Evolutionary conservation across 1,284 basidiomycete genomes (phyloP).

Genomic region (Ganoderma sp.): DNA sequence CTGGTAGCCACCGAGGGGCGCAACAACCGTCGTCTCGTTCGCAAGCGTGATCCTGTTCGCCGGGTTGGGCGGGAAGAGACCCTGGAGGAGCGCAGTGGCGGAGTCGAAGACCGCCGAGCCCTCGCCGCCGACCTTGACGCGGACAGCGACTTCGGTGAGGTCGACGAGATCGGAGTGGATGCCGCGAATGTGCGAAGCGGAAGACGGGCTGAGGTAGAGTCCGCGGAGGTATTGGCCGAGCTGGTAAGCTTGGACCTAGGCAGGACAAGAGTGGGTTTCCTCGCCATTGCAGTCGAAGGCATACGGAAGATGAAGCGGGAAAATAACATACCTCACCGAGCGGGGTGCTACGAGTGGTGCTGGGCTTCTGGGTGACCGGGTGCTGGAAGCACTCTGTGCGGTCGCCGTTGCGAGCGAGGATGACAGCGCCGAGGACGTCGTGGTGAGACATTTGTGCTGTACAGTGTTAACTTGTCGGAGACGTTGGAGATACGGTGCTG

Average conservation of each 20-base stretch:
- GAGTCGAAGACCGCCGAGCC: slow-evolving; percentile 86
- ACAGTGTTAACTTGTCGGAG: neutral
- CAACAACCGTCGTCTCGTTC: slow-evolving; percentile 74
- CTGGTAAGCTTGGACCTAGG: slow-evolving; percentile 73
- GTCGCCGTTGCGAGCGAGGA: slow-evolving; percentile 87
- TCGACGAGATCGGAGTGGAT: slow-evolving; percentile 72
- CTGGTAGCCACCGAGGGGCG: slow-evolving; percentile 85
- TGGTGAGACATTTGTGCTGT: slow-evolving; percentile 52
- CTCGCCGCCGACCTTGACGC: slow-evolving; percentile 84
- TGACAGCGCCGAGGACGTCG: slow-evolving; percentile 79
- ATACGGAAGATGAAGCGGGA: neutral
- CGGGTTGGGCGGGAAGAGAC: slow-evolving; percentile 76
- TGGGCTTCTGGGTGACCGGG: slow-evolving; percentile 69
- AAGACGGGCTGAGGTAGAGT: slow-evolving; percentile 70
- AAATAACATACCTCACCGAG: slow-evolving; percentile 71
- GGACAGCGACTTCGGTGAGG: slow-evolving; percentile 73
- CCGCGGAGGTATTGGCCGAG: slow-evolving; percentile 73
- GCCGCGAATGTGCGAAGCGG: slow-evolving; percentile 69
- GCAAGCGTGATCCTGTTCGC: slow-evolving; percentile 76
- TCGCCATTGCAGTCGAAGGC: too few relatives aligned
- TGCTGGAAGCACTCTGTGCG: slow-evolving; percentile 74
- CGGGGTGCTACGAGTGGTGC: slow-evolving; percentile 81
- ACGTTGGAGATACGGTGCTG: neutral
- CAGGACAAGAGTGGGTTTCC: neutral
- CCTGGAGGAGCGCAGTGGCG: slow-evolving; percentile 78